A percentile compares a stretch with the other conserved stretches of the same genome.
These are phyloP conservation scores for Saprolegnia diclina DNA, from an alignment of 352 stramenopile genomes.

Conservation along the genomic window DNA sequence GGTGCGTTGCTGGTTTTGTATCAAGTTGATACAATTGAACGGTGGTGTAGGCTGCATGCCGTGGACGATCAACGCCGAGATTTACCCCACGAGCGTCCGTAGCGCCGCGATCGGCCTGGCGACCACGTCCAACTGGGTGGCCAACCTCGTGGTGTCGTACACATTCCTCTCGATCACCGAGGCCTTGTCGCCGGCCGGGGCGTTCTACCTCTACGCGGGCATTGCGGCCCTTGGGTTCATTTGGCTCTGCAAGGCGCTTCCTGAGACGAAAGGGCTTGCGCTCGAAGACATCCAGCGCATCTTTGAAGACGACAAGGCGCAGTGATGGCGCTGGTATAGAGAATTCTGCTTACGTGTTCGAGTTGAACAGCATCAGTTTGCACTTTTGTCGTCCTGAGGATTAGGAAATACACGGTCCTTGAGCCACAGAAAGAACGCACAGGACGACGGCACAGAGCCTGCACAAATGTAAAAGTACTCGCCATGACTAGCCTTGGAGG, in stretches of 20 bases:
- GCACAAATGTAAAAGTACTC: conserved; percentile 26
- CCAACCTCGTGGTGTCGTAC: conserved; percentile 59
- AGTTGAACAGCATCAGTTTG: too few species aligned
- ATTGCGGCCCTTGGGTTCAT: conserved; percentile 33
- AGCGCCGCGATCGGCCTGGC: conserved; percentile 44
- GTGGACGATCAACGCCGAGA: conserved; percentile 75
- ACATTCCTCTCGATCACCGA: conserved; percentile 55
- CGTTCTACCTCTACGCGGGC: conserved; percentile 62
- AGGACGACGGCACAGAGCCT: conserved; percentile 5
- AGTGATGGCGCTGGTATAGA: too few species aligned
- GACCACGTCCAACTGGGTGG: conserved; percentile 65
- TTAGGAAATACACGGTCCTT: neutral
- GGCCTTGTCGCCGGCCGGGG: conserved; percentile 20
- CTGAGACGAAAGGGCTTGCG: conserved; percentile 63
- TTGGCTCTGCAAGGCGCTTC: conserved; percentile 44
- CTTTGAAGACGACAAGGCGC: conserved; percentile 41
- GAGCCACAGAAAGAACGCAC: conserved; percentile 21
- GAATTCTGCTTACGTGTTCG: too few species aligned
- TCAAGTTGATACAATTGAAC: neutral
- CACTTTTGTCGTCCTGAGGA: too few species aligned
- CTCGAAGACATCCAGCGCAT: conserved; percentile 62
- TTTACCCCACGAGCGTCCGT: conserved; percentile 54
- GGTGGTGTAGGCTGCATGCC: conserved; percentile 37
- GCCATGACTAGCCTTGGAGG: neutral
- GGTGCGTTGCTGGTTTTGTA: conserved; percentile 13